Base-by-base conservation (phyloP, 805 yeast species). In the Blastobotrys muscicola region DNA sequence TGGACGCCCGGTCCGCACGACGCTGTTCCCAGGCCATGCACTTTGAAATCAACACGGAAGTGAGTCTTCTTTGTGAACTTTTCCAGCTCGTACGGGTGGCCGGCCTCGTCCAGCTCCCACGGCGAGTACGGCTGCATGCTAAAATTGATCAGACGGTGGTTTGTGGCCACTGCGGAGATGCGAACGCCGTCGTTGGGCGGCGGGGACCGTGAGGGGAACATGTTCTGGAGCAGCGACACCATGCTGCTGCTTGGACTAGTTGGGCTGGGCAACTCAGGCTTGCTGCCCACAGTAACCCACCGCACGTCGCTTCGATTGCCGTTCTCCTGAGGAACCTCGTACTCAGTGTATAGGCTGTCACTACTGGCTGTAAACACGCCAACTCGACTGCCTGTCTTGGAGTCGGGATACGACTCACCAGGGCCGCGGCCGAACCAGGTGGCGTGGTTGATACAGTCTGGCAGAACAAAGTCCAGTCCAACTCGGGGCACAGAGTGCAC, bases 381-480 rank as follows among this genome's bases (percentile, higher is more conserved):
- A 32, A 61, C 36, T 35, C 41, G 50, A 26, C 54, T 58, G 10
- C 58, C 60, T 13, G 50, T 53, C 33, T 54, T 51, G 42, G 60
- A 58, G 44, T 65, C 69, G 11, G 57, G 46, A 46, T 65, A 65
- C 20, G 62, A 51, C 46, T 64, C 68, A 5, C 58, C 64, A 6
- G 66, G 66, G 7, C 66, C 66, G 13, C 60, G 45, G 4, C 69
- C 69, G 33, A 57, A 55, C 68, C 68, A 65, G 20, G 34, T 41
- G 2, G 54, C 61, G 4, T 31, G 12, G 12, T 46, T 45, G n/a
- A 56, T n/a, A 3, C 35, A 33, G 3, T 52, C 51, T 4, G 56
- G 52, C 14, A 61, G 36, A 2, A 45, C 43, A 41, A 61, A 58
- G 41, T 64, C 66, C 41, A 59, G 55, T 7, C 68, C 68, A 11